A percentile compares a stretch with the other conserved stretches of the same genome.
Evolutionary conservation across 2,329 filamentous ascomycete species (phyloP).

Genomic region (Domatiomyces catenatus): DNA sequence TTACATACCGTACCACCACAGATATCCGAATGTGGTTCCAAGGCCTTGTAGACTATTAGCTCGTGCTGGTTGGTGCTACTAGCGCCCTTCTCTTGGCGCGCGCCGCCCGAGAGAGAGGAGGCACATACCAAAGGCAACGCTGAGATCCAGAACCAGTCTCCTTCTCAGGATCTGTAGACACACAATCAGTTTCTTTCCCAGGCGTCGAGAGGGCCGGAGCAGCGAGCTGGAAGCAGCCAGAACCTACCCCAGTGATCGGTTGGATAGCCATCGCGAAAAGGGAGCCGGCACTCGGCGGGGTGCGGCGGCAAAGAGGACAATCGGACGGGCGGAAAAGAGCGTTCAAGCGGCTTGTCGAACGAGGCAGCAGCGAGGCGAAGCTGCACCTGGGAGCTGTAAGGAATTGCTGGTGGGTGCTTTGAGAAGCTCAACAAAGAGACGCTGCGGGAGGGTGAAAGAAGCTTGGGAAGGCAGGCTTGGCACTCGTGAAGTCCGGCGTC

Average conservation of each 20-base stretch:
- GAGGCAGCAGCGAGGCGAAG: constrained; percentile 14
- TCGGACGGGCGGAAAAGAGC: neutral
- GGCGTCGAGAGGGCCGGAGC: constrained; percentile 13
- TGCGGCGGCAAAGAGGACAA: constrained; percentile 10
- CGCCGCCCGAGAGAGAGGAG: too few species aligned
- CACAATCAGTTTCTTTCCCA: constrained; percentile 12
- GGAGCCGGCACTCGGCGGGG: constrained; percentile 5
- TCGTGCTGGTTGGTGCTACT: neutral
- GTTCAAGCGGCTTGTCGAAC: neutral
- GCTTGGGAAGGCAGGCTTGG: too few species aligned
- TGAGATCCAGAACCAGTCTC: constrained; percentile 50
- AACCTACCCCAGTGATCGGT: constrained; percentile 33
- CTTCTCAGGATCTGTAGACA: constrained; percentile 46
- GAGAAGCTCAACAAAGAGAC: too few species aligned
- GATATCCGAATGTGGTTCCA: constrained; percentile 46
- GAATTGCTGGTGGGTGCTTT: neutral
- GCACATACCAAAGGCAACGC: constrained; percentile 47
- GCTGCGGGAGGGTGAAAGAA: too few species aligned
- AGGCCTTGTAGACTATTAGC: constrained; percentile 23
- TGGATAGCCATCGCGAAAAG: constrained; percentile 28
- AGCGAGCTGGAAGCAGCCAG: constrained; percentile 11
- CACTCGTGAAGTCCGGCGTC: too few species aligned
- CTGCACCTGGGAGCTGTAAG: constrained; percentile 11
- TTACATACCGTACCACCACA: constrained; percentile 51
- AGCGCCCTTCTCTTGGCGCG: neutral